phyloP scores from a whole-genome alignment of 2,329 filamentous ascomycete genomes.

The Lojkania enalia region DNA sequence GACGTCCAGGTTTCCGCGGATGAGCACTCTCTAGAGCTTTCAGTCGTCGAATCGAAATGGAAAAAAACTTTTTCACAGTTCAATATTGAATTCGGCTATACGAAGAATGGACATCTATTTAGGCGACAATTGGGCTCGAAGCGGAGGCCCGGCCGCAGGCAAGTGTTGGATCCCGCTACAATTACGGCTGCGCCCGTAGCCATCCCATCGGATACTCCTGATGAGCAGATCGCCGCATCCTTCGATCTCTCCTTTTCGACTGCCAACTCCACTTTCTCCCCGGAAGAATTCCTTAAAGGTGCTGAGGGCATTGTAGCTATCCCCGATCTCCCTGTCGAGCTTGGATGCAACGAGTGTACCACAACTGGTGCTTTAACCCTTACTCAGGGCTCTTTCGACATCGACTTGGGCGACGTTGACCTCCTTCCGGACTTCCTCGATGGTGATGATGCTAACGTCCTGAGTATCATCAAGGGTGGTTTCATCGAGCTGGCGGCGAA shows the following conservation, averaged over 20 bases:
- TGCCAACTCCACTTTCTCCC: slow-evolving; percentile 29
- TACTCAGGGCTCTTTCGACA: slow-evolving; percentile 34
- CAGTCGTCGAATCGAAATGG: slow-evolving; percentile 27
- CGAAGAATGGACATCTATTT: slow-evolving; percentile 31
- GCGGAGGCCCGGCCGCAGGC: slow-evolving; percentile 14
- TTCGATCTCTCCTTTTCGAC: slow-evolving; percentile 29
- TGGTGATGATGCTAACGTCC: slow-evolving; percentile 26
- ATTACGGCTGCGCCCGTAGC: slow-evolving; percentile 9
- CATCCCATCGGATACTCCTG: slow-evolving; percentile 26
- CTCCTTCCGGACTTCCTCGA: slow-evolving; percentile 29
- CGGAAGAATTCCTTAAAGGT: slow-evolving; percentile 20
- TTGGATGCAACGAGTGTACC: slow-evolving; percentile 44
- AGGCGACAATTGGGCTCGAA: slow-evolving; percentile 29
- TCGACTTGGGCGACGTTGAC: slow-evolving; percentile 30
- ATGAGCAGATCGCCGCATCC: slow-evolving; percentile 20
- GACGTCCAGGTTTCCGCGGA: slow-evolving; percentile 26
- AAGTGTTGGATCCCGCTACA: not conserved
- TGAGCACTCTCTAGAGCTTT: slow-evolving; percentile 30
- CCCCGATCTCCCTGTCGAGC: slow-evolving; percentile 28
- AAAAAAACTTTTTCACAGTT: slow-evolving; percentile 35
- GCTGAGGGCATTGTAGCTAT: slow-evolving; percentile 16
- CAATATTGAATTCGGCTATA: slow-evolving; percentile 39
- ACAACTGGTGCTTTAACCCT: slow-evolving; percentile 37
- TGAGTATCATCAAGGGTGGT: slow-evolving; percentile 38
- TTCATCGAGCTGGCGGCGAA: slow-evolving; percentile 38